Evolutionary conservation across 176 grass and related monocot genomes (phyloP), one percentile per base, ranked within the genome.

Genomic region (Neostapfia colusana): DNA sequence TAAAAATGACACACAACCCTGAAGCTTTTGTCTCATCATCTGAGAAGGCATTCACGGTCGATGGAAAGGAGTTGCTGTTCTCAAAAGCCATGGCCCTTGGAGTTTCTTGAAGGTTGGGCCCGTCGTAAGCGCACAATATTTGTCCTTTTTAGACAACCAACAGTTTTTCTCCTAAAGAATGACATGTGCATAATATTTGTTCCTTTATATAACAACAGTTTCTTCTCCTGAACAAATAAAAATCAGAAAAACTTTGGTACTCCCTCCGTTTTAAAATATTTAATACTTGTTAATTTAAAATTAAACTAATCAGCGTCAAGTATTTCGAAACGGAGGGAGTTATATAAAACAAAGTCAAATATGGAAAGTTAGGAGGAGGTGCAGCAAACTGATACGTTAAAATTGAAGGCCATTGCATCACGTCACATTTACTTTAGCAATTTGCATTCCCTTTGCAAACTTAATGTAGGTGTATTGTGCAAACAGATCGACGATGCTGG

Each of bases 61-160:
- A 93, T 46, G 90, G 90, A 85, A 89, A 67, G 90, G 93, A 77
- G 90, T 88, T 34, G 88, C 88, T 26, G 8, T 91, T 83, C 66
- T 93, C 10, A 97, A 93, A 88, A 97, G 81, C 57, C 26, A 93
- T 53, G 90, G 88, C 9, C 80, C 93, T 64, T 81, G 93, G 70
- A 93, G 84, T 78, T 97, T 97, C 88, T 87, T 97, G 81, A 93
- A 97, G 93, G 93, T 97, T 56, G 66, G 85, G 60, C 59, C 13
- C 72, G 13, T 44, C 63, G 15, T 72, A 34, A 5, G 0, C 18
- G 38, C 49, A 57, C 31, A 38, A 10, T 3, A 82, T 20, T 7
- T 6, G 11, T 16, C 50, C 13, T 31, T 27, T 78, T 16, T 40
- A 60, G 15, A 69, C 39, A 13, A 50, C 28, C 40, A 59, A 34